phyloP scores from a whole-genome alignment of 140 eudicot genomes.

The Ambrosia hybrid region DNA sequence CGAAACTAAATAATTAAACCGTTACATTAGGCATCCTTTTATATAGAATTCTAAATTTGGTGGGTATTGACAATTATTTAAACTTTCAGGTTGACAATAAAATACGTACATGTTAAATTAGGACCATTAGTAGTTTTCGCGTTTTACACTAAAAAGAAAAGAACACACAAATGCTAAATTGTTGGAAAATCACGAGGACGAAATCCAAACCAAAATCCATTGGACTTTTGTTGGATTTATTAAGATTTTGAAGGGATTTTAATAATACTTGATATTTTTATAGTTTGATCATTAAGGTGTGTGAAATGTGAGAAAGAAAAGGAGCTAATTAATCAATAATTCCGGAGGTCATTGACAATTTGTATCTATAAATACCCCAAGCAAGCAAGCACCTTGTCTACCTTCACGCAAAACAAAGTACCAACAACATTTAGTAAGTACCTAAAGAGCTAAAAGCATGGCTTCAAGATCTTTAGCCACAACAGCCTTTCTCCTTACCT shows the following conservation, averaged over 20 bases:
- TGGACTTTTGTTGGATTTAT: conserved; percentile 5
- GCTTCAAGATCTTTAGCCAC: conserved; percentile 45
- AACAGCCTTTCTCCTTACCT: conserved; percentile 45
- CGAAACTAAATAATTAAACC: no score
- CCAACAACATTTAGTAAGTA: neutral
- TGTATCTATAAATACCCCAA: conserved; percentile 30
- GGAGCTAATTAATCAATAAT: neutral
- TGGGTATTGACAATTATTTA: no score
- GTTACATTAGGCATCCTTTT: no score
- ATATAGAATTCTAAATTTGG: no score
- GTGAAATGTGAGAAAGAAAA: neutral
- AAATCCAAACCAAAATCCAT: neutral
- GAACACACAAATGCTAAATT: no score
- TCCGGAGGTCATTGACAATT: neutral
- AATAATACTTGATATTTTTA: neutral
- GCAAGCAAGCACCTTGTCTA: conserved; percentile 15
- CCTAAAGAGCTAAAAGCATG: conserved; percentile 34
- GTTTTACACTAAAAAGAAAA: no score
- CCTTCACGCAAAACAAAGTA: conserved; percentile 18
- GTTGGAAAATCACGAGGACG: no score
- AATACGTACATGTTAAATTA: no score
- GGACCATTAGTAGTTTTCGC: no score
- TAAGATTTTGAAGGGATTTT: neutral
- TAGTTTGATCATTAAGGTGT: neutral
- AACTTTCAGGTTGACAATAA: no score